Evolutionary conservation across 1,284 basidiomycete genomes (phyloP).

Genomic region (Apiotrichum siamense): DNA sequence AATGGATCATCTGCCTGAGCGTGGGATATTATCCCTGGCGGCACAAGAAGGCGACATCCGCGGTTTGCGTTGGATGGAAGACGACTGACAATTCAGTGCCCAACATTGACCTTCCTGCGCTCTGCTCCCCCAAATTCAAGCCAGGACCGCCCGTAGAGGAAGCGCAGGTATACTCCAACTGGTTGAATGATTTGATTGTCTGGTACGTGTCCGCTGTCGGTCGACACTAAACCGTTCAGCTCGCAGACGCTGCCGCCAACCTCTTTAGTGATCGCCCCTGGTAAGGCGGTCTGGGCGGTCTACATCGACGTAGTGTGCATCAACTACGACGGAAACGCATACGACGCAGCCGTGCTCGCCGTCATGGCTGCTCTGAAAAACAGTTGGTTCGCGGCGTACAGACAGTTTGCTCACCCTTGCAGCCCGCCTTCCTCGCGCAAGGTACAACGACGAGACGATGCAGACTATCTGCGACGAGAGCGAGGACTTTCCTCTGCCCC

Average conservation of each 20-base stretch:
- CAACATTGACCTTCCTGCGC: conserved; percentile 83
- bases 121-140: conserved; percentile 89
- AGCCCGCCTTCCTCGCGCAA: conserved; percentile 71
- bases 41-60: too few relatives aligned
- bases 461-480: conserved; percentile 62
- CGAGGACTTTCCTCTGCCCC: conserved; percentile 49
- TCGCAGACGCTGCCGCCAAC: conserved; percentile 61
- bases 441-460: conserved; percentile 62
- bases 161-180: conserved; percentile 77
- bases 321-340: conserved; percentile 92
- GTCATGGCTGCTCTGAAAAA: conserved; percentile 79
- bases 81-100: conserved; percentile 54
- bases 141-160: conserved; percentile 89
- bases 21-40: too few relatives aligned
- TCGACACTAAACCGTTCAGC: conserved; percentile 46
- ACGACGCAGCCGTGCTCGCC: conserved; percentile 82
- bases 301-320: conserved; percentile 92
- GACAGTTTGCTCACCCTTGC: neutral
- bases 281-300: conserved; percentile 79
- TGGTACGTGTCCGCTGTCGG: conserved; percentile 50
- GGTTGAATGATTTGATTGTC: conserved; percentile 67
- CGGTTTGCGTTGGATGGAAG: too few relatives aligned
- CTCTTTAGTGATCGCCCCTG: conserved; percentile 70
- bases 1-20: too few relatives aligned
- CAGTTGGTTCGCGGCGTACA: conserved; percentile 53